A percentile compares a stretch with the other conserved stretches of the same genome.
phyloP scores from a whole-genome alignment of 495 filamentous ascomycete genomes.

The Lineolata rhizophorae region DNA sequence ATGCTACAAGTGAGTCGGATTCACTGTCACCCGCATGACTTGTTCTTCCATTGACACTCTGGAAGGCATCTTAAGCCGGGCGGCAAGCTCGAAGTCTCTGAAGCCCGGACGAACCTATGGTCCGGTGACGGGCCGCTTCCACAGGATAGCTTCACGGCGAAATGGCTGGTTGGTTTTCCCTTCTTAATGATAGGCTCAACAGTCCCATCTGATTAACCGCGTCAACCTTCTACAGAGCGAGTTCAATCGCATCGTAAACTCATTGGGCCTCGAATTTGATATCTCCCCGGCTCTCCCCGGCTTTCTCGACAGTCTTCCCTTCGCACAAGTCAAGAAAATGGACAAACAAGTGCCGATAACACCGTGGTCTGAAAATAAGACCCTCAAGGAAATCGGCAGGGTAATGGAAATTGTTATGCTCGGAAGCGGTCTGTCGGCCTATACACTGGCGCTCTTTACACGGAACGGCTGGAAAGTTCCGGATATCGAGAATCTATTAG shows the following conservation, averaged over 20 bases:
- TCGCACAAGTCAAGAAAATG: neutral
- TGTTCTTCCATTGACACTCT: too few relatives aligned
- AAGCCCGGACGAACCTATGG: neutral
- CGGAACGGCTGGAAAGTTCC: neutral
- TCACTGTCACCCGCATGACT: too few relatives aligned
- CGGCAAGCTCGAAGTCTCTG: constrained; percentile 6
- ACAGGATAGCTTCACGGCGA: neutral
- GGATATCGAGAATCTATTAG: too few relatives aligned
- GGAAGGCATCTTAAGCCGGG: constrained; percentile 11
- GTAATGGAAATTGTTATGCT: neutral
- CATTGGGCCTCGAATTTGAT: neutral
- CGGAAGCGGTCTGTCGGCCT: neutral
- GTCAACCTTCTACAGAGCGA: neutral
- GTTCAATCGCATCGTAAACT: neutral
- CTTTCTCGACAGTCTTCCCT: neutral
- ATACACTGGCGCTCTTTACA: neutral
- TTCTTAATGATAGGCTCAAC: too few relatives aligned
- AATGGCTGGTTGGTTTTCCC: neutral
- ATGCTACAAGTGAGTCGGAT: constrained; percentile 5
- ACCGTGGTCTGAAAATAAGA: neutral
- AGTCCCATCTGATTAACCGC: too few relatives aligned
- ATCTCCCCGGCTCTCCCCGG: neutral
- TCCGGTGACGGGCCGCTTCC: neutral
- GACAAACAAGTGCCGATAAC: neutral
- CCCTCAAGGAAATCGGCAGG: neutral